Evolutionary conservation across 345 rosid genomes (phyloP).

Genomic region (Salix suchowensis): DNA sequence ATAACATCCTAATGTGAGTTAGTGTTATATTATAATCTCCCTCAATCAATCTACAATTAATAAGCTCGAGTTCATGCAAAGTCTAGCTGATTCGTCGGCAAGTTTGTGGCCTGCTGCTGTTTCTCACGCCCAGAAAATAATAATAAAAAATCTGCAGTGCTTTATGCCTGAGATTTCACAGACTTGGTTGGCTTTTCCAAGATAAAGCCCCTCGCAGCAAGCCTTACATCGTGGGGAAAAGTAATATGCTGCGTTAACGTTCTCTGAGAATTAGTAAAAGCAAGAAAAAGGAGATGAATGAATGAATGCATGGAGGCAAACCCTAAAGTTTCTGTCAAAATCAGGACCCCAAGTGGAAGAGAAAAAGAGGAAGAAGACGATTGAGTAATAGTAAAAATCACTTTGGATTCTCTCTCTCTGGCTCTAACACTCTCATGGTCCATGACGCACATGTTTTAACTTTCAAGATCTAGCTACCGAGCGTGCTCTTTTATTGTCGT

Average conservation of each 20-base stretch:
- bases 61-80: not conserved
- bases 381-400: conserved; percentile 1
- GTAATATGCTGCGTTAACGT: not conserved
- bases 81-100: not conserved
- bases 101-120: not conserved
- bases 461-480: not conserved
- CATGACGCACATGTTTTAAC: not conserved
- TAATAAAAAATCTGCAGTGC: too few species aligned
- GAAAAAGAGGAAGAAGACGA: not conserved
- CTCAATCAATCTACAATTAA: not conserved
- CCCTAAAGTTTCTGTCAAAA: conserved; percentile 10
- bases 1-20: not conserved
- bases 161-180: conserved; percentile 1
- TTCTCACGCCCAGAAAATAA: not conserved
- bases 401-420: conserved; percentile 33
- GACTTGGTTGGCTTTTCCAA: conserved; percentile 19
- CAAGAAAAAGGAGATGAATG: not conserved
- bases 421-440: not conserved
- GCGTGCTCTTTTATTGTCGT: not conserved
- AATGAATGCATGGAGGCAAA: conserved; percentile 13
- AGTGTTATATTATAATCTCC: not conserved
- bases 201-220: not conserved
- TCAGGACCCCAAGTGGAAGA: conserved; percentile 10
- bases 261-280: conserved; percentile 1
- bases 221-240: conserved; percentile 3